Evolutionary conservation across 345 rosid genomes (phyloP).

Genomic region (Excoecaria agallocha): DNA sequence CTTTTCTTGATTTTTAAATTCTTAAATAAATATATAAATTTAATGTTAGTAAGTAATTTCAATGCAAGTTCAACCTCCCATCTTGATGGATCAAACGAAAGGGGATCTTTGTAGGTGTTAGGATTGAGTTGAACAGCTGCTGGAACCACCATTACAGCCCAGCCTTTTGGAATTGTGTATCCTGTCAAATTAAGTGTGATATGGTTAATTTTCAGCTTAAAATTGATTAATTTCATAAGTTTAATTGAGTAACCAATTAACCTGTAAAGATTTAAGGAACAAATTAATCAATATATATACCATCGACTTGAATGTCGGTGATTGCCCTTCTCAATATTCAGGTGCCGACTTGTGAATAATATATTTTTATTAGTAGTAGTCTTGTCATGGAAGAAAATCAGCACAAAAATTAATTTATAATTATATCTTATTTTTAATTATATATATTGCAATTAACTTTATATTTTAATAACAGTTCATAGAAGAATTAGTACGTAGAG

Average conservation of each 20-base stretch:
- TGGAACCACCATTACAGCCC: slow-evolving; percentile 23
- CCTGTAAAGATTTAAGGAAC: no score
- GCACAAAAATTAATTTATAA: no score
- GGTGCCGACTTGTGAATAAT: no score
- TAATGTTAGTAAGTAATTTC: no score
- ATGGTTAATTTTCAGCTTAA: neutral
- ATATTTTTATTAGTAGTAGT: no score
- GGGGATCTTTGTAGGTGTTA: slow-evolving; percentile 23
- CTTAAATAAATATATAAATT: no score
- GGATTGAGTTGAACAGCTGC: slow-evolving; percentile 28
- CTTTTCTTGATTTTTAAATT: no score
- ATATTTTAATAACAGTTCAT: no score
- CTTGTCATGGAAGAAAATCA: no score
- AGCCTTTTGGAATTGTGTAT: slow-evolving; percentile 31
- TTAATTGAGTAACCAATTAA: neutral
- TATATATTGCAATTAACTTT: no score
- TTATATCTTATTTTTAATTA: no score
- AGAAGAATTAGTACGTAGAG: no score
- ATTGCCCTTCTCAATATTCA: slow-evolving; percentile 19
- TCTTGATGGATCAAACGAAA: slow-evolving; percentile 27
- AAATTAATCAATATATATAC: neutral
- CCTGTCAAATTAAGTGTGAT: neutral
- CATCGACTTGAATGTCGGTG: slow-evolving; percentile 20
- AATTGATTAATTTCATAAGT: neutral
- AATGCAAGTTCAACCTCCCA: slow-evolving; percentile 35